Conservation (phyloP, 257 asterid species). For the Misopates orontium region DNA sequence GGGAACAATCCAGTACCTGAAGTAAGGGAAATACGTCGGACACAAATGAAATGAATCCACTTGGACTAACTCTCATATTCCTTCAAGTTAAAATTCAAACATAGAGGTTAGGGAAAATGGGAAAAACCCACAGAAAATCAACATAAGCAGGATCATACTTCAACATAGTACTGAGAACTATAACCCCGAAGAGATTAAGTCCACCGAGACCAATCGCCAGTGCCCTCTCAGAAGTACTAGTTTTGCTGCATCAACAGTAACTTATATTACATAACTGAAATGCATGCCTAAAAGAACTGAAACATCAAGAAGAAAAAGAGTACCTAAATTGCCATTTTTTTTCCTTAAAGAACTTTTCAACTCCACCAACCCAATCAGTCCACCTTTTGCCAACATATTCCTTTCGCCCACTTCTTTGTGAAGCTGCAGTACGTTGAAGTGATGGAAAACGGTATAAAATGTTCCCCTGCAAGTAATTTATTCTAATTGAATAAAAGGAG, state of each 20-base stretch:
- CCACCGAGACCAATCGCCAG: constrained; percentile 96
- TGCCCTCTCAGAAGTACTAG: constrained; percentile 80
- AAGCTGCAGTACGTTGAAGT: constrained; percentile 91
- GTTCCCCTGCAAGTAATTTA: constrained; percentile 68
- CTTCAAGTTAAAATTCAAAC: constrained; percentile 50
- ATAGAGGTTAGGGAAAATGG: constrained; percentile 35
- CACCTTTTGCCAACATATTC: constrained; percentile 76
- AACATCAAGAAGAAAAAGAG: not conserved
- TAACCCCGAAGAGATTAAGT: constrained; percentile 81
- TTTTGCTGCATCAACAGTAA: constrained; percentile 58
- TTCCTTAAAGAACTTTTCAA: constrained; percentile 68
- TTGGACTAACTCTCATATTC: constrained; percentile 55
- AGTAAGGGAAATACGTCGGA: constrained; percentile 79
- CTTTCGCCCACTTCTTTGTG: constrained; percentile 69
- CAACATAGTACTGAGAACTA: constrained; percentile 86
- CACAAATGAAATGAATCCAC: constrained; percentile 79
- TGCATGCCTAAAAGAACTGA: constrained; percentile 10
- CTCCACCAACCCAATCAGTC: constrained; percentile 71
- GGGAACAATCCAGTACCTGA: constrained; percentile 55
- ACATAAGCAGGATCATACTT: constrained; percentile 55
- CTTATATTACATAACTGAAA: constrained; percentile 27
- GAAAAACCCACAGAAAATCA: constrained; percentile 25
- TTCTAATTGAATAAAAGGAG: constrained; percentile 6
- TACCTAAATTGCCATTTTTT: constrained; percentile 81
- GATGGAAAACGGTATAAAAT: constrained; percentile 95